These are phyloP conservation scores for Eucalyptus virginea DNA, from an alignment of 345 rosid species.

Conservation along the genomic window DNA sequence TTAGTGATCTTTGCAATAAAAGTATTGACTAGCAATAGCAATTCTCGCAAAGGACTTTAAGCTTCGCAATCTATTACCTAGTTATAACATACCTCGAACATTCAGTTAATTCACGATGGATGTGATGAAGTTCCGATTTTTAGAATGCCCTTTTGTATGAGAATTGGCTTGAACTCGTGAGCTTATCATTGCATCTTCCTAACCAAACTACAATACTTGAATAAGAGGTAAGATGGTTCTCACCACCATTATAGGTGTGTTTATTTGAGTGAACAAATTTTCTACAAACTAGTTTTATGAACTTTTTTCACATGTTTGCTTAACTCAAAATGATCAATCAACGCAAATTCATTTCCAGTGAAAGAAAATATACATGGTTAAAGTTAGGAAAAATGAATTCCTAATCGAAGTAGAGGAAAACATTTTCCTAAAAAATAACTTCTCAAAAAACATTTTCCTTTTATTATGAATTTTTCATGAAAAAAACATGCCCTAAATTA, in stretches of 20 bases:
- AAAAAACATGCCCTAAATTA: not conserved
- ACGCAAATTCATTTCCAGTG: rapidly evolving
- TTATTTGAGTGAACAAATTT: no score
- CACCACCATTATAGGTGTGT: not conserved
- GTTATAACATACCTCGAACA: no score
- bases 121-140: not conserved
- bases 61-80: no score
- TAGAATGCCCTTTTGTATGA: not conserved
- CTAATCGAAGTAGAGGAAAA: not conserved
- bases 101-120: no score
- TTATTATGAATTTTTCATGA: not conserved
- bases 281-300: no score
- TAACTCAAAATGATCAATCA: no score
- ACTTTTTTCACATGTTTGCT: not conserved
- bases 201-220: not conserved
- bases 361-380: not conserved
- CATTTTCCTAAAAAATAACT: not conserved
- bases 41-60: no score
- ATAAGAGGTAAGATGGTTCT: no score
- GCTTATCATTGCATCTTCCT: not conserved
- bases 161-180: not conserved
- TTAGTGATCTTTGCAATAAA: no score
- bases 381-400: not conserved
- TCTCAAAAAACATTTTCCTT: no score
- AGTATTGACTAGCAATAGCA: no score